Evolutionary conservation across 2,329 filamentous ascomycete genomes (phyloP), one percentile per base, ranked within the genome.

Genomic region (Neopestalotiopsis rosae): DNA sequence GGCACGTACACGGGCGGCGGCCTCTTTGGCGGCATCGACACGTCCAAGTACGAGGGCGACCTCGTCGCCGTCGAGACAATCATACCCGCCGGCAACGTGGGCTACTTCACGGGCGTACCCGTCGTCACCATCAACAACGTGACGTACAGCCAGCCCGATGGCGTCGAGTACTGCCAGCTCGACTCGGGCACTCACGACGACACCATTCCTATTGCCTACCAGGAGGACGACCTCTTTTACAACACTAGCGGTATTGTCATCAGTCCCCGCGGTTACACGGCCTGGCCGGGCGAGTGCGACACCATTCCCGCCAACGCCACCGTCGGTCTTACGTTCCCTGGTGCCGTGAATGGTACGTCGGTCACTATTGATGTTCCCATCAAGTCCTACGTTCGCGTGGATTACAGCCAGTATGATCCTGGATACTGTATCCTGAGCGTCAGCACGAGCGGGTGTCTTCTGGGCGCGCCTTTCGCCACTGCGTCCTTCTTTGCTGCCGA

Each of bases 1-100:
- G 75, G 72, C 38, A 74, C 75, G 12, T 76, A 74, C 65, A 75
- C 72, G 0, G 79, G 79, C 61, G 75, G 74, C 24, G 73, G 73
- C 2, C 71, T 81, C 4, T 76, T 79, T 68, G 78, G 79, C 59
- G 78, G 75, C n/a, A 73, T 80, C 63, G 77, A 79, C 64, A 72
- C 69, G 2, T 75, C 75, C 42, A 81, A 81, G 69, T 80, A 75
- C 71, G 70, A 70, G 1, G 78, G 79, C 9, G 69, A 74, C 0
- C 71, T 81, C 9, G 76, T 80, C 49, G 74, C 76, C 58, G 72
- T 81, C 61, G 76, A 79, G 69, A 71, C 61, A 61, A 67, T 74
- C 6, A 73, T 76, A 13, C 69, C 77, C 17, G 57, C 67, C 20
- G 66, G 69, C 7, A 64, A 67, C 34, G 59, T 42, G 0, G 68